Percentiles rank a stretch among this genome's conserved stretches.
These are phyloP conservation scores for Mucuna pruriens DNA, from an alignment of 306 rosid species.

Conservation along the genomic window DNA sequence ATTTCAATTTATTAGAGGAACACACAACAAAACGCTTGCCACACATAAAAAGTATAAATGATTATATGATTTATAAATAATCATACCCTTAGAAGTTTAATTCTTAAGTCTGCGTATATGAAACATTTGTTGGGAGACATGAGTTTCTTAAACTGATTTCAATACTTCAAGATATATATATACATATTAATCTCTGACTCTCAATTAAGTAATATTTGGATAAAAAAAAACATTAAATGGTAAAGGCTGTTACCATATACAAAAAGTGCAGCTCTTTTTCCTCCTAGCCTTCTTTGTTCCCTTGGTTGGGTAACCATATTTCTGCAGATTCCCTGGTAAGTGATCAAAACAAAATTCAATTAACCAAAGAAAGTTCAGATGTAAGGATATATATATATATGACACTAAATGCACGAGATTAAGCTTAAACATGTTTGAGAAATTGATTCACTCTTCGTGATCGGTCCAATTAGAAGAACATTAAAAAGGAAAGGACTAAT, in stretches of 20 bases:
- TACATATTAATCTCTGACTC: no score
- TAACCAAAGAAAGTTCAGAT: constrained; percentile 7
- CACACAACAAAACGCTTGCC: neutral
- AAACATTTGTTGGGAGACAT: no score
- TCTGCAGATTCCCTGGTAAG: constrained; percentile 57
- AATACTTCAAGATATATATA: no score
- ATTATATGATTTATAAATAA: no score
- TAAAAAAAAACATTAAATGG: no score
- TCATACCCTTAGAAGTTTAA: no score
- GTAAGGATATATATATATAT: neutral
- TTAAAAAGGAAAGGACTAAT: neutral
- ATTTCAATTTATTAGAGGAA: neutral
- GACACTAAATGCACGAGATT: neutral
- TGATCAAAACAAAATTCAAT: constrained; percentile 21
- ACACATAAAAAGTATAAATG: constrained; percentile 7
- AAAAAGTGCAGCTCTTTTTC: constrained; percentile 68
- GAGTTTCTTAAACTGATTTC: no score
- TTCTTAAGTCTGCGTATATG: no score
- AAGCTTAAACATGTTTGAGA: constrained; percentile 8
- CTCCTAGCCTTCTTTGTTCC: constrained; percentile 55
- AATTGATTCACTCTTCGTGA: constrained; percentile 11
- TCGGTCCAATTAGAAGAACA: neutral
- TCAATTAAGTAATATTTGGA: no score
- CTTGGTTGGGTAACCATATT: constrained; percentile 36
- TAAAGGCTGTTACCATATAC: constrained; percentile 58